Base-by-base conservation (phyloP, 805 yeast species). In the Lipomyces sp. region DNA sequence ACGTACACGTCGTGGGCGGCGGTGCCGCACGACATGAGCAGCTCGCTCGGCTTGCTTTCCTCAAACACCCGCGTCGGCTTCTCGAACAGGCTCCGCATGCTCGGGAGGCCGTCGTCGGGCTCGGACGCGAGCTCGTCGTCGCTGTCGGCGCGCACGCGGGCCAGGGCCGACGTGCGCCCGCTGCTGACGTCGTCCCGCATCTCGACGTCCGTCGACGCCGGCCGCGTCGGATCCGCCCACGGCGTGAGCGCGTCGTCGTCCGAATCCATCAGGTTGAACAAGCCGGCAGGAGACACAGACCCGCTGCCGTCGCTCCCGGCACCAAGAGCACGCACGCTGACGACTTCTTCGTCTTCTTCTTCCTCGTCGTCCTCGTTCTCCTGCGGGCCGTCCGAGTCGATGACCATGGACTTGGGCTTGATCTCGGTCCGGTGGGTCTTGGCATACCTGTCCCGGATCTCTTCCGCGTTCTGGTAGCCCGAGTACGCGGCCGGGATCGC, bases 1-100 rank as follows among this genome's bases (percentile, higher is more conserved):
- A 76, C 57, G 41, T 41, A 51, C 36, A 31, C n/a, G 23, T 18
- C 40, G 22, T 22, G 6, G 10, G 6, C 29, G 10, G 6, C 6
- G 10, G 14, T 14, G 16, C 13, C 14, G 16, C 5, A 8, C 4
- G 16, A 18, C 39, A 13, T 22, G 23, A 11, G 8, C 32, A 10
- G 18, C 26, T 6, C 19, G 26, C n/a, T 19, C 42, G 32, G 38
- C 49, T n/a, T 23, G 16, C 11, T 39, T 26, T 7, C 28, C 40
- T 39, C 32, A 16, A 22, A 23, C 16, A 23, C 13, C 19, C 19
- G 13, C 14, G 18, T 23, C 31, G 23, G 23, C 42, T 10, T 26
- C 11, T 39, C 42, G 8, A 8, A 26, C 29, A 26, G 10, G 10
- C 10, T 10, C 29, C 29, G 29, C 31, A 24, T 26, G 23, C n/a